phyloP scores from a whole-genome alignment of 176 grass and related monocot genomes.

The Thalia dealbata region DNA sequence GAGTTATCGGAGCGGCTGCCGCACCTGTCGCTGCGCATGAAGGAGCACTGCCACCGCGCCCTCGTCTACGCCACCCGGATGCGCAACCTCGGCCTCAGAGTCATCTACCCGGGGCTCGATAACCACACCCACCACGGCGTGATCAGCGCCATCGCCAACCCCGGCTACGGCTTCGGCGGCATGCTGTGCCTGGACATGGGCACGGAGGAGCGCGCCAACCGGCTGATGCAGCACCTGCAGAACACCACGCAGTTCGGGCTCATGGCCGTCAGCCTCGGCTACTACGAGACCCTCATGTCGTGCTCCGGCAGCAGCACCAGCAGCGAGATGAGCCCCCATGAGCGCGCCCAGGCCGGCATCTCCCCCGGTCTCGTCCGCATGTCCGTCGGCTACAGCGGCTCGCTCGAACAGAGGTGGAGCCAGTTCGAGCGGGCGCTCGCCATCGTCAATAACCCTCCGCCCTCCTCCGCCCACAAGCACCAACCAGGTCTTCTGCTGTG shows the following conservation, averaged over 20 bases:
- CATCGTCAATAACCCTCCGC: conserved; percentile 31
- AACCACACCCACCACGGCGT: conserved; percentile 74
- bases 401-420: conserved; percentile 78
- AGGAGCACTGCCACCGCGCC: conserved; percentile 79
- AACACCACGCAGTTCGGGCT: conserved; percentile 94
- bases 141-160: conserved; percentile 42
- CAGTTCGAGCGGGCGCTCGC: conserved; percentile 76
- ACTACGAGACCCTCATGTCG: conserved; percentile 96
- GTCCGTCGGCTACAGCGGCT: conserved; percentile 84
- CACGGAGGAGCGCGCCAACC: conserved; percentile 78
- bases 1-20: conserved; percentile 80
- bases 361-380: conserved; percentile 72
- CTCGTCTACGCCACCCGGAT: conserved; percentile 59
- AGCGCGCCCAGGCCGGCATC: conserved; percentile 53
- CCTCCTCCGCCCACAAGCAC: background rate
- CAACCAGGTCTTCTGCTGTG: background rate
- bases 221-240: conserved; percentile 92
- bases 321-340: conserved; percentile 82
- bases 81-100: conserved; percentile 49
- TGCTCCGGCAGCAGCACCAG: conserved; percentile 92
- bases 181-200: conserved; percentile 97
- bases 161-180: conserved; percentile 65
- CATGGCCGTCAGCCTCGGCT: conserved; percentile 94
- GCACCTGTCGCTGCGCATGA: conserved; percentile 79
- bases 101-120: conserved; percentile 67